Evolutionary conservation across 1,284 basidiomycete genomes (phyloP).

Genomic region (Coriolopsis trogii): DNA sequence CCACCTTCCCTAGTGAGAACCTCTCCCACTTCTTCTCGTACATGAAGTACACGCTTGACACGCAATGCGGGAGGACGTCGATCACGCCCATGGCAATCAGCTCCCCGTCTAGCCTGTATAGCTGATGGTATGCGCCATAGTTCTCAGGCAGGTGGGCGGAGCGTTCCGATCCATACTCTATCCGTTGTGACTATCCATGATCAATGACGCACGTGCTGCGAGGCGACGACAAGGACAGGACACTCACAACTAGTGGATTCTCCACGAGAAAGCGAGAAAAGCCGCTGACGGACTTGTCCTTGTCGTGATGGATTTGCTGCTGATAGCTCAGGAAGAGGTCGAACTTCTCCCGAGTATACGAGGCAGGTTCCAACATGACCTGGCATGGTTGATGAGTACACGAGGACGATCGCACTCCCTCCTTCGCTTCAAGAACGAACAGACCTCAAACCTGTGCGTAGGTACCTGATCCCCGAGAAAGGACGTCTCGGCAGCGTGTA

Average conservation of each 20-base stretch:
- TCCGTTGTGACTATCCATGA: slow-evolving; percentile 51
- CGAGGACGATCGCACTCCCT: too few species aligned
- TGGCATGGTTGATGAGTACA: slow-evolving; percentile 30
- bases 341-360: slow-evolving; percentile 82
- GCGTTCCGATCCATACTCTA: slow-evolving; percentile 55
- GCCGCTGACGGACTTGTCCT: slow-evolving; percentile 48
- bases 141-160: slow-evolving; percentile 63
- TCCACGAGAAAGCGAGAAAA: slow-evolving; percentile 82
- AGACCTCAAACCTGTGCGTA: slow-evolving; percentile 57
- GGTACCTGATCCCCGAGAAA: slow-evolving; percentile 29
- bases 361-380: slow-evolving; percentile 76
- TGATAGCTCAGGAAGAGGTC: slow-evolving; percentile 80
- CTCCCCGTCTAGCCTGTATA: slow-evolving; percentile 81
- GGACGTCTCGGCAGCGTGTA: slow-evolving; percentile 49
- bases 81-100: slow-evolving; percentile 89
- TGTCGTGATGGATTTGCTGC: slow-evolving; percentile 73
- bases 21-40: slow-evolving; percentile 82
- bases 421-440: too few species aligned
- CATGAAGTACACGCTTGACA: slow-evolving; percentile 96
- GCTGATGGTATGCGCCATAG: slow-evolving; percentile 87
- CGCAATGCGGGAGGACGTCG: slow-evolving; percentile 88
- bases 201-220: not conserved
- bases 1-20: slow-evolving; percentile 83
- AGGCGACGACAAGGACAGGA: not conserved
- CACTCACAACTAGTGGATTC: slow-evolving; percentile 71